Percentiles rank a stretch among this genome's conserved stretches.
Evolutionary conservation across 805 yeast species (phyloP).

Genomic region (Kluyveromyces dobzhanskii): DNA sequence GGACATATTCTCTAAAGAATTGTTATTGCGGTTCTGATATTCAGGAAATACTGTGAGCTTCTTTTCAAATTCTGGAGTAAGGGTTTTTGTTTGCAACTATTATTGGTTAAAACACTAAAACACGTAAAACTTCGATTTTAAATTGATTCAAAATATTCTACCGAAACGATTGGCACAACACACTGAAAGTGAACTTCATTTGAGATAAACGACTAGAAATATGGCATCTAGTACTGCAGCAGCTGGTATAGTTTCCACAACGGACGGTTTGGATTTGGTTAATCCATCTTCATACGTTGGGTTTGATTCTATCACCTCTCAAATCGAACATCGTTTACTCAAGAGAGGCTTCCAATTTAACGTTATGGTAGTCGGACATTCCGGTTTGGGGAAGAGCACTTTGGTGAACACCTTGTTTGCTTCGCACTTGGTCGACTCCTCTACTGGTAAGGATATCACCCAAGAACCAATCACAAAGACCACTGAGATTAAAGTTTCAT

Average conservation of each 20-base stretch:
- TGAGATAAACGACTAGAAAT: no score
- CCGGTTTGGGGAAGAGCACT: constrained; percentile 94
- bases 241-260: neutral
- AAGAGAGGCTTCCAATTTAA: constrained; percentile 93
- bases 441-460: constrained; percentile 56
- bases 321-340: constrained; percentile 85
- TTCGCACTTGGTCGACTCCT: constrained; percentile 61
- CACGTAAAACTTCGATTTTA: no score
- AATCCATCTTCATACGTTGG: constrained; percentile 82
- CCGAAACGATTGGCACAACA: no score
- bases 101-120: no score
- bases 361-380: constrained; percentile 85
- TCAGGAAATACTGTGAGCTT: no score
- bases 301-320: constrained; percentile 91
- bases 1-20: no score
- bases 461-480: constrained; percentile 77
- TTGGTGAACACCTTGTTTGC: constrained; percentile 85
- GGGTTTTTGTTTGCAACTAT: no score
- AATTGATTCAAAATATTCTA: no score
- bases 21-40: no score
- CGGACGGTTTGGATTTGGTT: constrained; percentile 5
- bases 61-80: no score
- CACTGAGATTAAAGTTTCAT: constrained; percentile 66
- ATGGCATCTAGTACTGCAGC: neutral
- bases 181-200: no score